Conservation (phyloP, 495 filamentous ascomycete genomes). For the Aspergillus avenaceus region DNA sequence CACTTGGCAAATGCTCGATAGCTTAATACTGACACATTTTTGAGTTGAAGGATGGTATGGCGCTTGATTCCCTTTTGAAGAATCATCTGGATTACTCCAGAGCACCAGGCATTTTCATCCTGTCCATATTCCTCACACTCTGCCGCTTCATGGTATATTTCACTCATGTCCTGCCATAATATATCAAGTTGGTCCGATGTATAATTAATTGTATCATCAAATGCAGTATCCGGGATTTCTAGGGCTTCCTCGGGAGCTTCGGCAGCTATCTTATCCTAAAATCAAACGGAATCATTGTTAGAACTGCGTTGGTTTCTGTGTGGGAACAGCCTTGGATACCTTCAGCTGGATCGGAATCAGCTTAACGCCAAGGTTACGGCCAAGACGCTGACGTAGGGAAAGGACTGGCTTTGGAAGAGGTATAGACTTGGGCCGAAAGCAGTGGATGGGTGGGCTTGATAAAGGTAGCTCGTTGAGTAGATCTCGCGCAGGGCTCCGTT, state of each 20-base stretch:
- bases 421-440: neutral
- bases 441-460: neutral
- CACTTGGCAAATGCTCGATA: too few species aligned
- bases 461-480: neutral
- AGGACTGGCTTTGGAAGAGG: neutral
- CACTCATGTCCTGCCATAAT: neutral
- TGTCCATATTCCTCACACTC: neutral
- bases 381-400: neutral
- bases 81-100: neutral
- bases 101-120: constrained; percentile 1
- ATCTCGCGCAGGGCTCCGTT: neutral
- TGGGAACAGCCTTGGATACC: neutral
- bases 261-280: neutral
- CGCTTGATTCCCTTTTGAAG: neutral
- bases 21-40: too few species aligned
- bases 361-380: neutral
- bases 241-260: neutral
- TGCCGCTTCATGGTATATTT: neutral
- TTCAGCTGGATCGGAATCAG: neutral
- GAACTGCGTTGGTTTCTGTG: neutral
- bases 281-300: neutral
- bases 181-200: neutral
- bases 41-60: too few species aligned
- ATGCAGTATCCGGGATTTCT: neutral
- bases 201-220: neutral